Base-by-base conservation (phyloP, 78 protist species). In the Cavenderia fasciculata region DNA sequence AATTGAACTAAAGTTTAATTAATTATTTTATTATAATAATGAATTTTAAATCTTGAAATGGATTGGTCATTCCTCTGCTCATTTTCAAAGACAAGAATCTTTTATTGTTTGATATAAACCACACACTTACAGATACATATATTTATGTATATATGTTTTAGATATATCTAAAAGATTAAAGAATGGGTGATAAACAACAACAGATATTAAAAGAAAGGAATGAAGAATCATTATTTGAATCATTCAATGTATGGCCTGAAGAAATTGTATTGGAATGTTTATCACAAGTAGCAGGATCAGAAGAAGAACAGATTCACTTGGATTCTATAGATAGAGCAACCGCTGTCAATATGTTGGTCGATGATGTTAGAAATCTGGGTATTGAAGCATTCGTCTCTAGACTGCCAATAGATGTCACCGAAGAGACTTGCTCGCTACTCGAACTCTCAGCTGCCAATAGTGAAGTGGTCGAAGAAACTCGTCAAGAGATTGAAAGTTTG, bases 361-460 rank as follows among this genome's bases (percentile, higher is more conserved):
- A 77, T 23, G 69, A 77, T 12, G 19, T 43, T 46, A 59, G 87
- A 34, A 65, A 77, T 34, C 19, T 77, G 1, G 87, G 87, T 34
- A 62, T 77, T 47, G 87, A 77, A 21, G 44, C 44, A 0, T 59
- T 77, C 44, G 36, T 77, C n/a, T 40, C 31, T 10, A 34, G 87
- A 29, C 54, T 77, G 31, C 21, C 19, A n/a, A 29, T 14, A 16
- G 65, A 62, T 23, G 47, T 54, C 0, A 29, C 47, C 18, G 31
- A 34, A 3, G 87, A 77, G 25, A 43, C 62, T 0, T 77, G 87
- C 31, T 77, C 87, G 31, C 23, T 77, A 6, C 21, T 77, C 11
- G 59, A 72, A 47, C 34, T 77, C 33, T 31, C 87, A 5, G 72
- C 72, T 46, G 70, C 68, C 4, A 77, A 77, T 47, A 31, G 34